Percentiles rank a stretch among this genome's conserved stretches.
Conservation (phyloP, 768 basidiomycete species). For the Amanita inopinata region DNA sequence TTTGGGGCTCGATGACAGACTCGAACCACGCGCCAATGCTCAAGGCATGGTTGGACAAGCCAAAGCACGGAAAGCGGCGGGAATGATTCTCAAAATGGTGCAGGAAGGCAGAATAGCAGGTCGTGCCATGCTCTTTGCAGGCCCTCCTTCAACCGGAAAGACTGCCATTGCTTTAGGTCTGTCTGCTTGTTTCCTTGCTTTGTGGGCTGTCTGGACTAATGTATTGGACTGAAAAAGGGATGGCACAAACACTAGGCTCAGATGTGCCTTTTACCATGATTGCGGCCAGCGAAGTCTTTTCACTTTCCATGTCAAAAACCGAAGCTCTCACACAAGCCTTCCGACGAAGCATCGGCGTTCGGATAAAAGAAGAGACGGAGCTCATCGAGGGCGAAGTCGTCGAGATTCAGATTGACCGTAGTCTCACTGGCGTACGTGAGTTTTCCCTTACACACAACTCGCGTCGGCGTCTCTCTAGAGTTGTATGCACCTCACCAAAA, state of each 20-base stretch:
- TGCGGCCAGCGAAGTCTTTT: constrained; percentile 96
- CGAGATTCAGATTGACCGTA: constrained; percentile 96
- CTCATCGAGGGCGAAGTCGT: constrained; percentile 97
- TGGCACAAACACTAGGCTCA: constrained; percentile 90
- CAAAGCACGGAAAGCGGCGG: constrained; percentile 94
- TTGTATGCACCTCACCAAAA: too few species aligned
- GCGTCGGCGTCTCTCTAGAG: too few species aligned
- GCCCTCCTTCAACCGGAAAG: constrained; percentile 95
- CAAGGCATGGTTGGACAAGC: constrained; percentile 98
- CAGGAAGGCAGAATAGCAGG: constrained; percentile 94
- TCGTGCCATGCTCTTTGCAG: constrained; percentile 93
- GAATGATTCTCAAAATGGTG: constrained; percentile 97
- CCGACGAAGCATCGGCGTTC: constrained; percentile 89
- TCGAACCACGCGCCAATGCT: constrained; percentile 81
- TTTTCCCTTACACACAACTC: constrained; percentile 10
- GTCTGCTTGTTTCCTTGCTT: constrained; percentile 16
- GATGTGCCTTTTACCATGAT: constrained; percentile 99
- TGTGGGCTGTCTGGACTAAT: background rate
- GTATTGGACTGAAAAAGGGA: constrained; percentile 40
- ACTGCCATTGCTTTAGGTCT: constrained; percentile 94
- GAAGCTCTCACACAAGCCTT: constrained; percentile 97
- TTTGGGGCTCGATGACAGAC: constrained; percentile 82
- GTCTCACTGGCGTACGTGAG: constrained; percentile 76
- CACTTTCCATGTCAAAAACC: constrained; percentile 89
- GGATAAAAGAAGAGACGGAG: constrained; percentile 97